phyloP scores from a whole-genome alignment of 768 basidiomycete species.

The Boletus vermiculosoides region DNA sequence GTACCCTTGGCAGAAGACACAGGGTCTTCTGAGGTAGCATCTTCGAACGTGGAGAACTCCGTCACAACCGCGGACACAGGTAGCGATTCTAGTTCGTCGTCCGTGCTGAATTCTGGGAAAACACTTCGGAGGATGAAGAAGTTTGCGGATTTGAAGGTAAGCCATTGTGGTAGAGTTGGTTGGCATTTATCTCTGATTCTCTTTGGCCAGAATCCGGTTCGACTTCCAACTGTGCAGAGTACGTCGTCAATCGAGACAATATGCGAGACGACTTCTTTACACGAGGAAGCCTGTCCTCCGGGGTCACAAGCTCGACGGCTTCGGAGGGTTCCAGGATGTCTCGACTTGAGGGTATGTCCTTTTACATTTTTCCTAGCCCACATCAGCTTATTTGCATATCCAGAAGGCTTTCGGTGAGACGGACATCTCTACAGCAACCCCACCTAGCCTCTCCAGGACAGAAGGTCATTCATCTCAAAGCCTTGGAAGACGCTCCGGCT shows the following conservation, averaged over 20 bases:
- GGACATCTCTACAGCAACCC: not conserved
- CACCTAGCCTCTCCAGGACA: not conserved
- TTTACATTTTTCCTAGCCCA: not conserved
- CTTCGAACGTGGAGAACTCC: not conserved
- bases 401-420: not conserved
- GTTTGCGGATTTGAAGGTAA: constrained; percentile 1
- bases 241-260: not conserved
- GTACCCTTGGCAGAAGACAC: not conserved
- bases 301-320: not conserved
- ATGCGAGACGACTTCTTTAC: not conserved
- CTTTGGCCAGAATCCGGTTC: not conserved
- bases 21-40: not conserved
- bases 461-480: not conserved
- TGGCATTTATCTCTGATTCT: not conserved
- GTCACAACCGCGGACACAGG: not conserved
- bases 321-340: constrained; percentile 8
- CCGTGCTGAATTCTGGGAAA: not conserved
- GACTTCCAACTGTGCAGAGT: not conserved
- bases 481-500: not conserved
- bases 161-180: not conserved
- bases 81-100: too few species aligned
- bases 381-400: not conserved
- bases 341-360: constrained; percentile 4
- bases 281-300: not conserved
- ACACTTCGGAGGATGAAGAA: not conserved